Base-by-base conservation (phyloP, 768 basidiomycete species). In the Strobilomyces echinocephalus region DNA sequence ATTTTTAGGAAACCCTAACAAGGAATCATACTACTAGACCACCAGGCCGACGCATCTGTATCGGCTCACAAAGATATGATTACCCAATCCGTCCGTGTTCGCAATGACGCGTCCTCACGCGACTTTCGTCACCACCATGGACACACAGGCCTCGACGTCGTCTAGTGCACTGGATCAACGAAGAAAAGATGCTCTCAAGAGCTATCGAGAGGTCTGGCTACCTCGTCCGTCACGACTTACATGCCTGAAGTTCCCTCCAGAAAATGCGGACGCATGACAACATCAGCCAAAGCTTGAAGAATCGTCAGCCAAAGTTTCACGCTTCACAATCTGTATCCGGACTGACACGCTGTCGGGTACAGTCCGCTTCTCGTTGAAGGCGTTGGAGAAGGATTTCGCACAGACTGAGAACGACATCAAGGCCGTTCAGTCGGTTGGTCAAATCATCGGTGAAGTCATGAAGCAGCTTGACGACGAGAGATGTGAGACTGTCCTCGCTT, bases 361-460 rank as follows among this genome's bases (percentile, higher is more conserved):
- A 97, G 95, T 97, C 57, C 84, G 97, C 34, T 87, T 95, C 65
- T 90, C 92, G 11, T 74, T 99, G 60, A 93, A 92, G 67, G 85
- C 91, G 53, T 72, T 97, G 11, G 88, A 95, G 69, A 88, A 87
- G 63, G 88, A 86, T 42, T 98, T 83, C 64, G 91, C 84, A 61
- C 94, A 95, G 79, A 95, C 93, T 0, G 97, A 99, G 72, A 94
- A 99, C 26, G 95, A 99, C 64, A 95, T 99, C 73, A 98, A 97
- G 73, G 97, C 97, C 40, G 87, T 99, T 15, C 97, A 99, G 68
- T 95, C 91, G 8, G 97, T 98, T 14, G 97, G 97, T 30, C 97
- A 99, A 74, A 97, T 99, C 59, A 95, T 99, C 51, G 97, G 93
- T 57, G 97, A 99, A 74, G 92, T 99, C 52, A 87, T 98, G 84